Percentiles rank a stretch among this genome's conserved stretches.
Evolutionary conservation across 2,329 filamentous ascomycete genomes (phyloP).

Genomic region (Beauveria sp.): DNA sequence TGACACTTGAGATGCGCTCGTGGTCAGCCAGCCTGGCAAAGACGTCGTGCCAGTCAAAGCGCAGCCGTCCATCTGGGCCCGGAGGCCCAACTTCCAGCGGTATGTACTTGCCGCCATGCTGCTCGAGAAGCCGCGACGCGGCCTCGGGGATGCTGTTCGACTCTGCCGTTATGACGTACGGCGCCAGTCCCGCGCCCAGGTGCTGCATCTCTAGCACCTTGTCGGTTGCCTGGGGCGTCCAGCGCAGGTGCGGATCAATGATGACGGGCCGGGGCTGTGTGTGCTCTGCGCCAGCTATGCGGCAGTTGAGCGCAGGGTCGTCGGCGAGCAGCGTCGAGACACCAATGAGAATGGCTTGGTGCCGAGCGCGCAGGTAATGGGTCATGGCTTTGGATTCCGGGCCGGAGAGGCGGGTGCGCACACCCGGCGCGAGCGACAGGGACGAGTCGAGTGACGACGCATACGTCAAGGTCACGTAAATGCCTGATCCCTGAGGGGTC

Average conservation of each 20-base stretch:
- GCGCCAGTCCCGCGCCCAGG: constrained; percentile 60
- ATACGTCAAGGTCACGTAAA: constrained; percentile 75
- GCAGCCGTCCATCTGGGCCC: constrained; percentile 23
- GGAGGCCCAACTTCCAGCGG: constrained; percentile 22
- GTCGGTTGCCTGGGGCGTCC: constrained; percentile 52
- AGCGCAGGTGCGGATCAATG: constrained; percentile 70
- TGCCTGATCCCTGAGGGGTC: constrained; percentile 17
- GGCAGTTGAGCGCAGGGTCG: constrained; percentile 78
- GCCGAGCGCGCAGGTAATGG: constrained; percentile 74
- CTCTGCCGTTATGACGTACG: constrained; percentile 59
- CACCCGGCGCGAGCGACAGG: constrained; percentile 67
- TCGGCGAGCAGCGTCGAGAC: constrained; percentile 79
- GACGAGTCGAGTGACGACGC: constrained; percentile 83
- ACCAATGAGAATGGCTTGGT: constrained; percentile 80
- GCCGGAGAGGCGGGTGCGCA: constrained; percentile 78
- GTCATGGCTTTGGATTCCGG: constrained; percentile 85
- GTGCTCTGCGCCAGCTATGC: constrained; percentile 52
- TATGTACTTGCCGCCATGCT: constrained; percentile 48
- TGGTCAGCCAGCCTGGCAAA: constrained; percentile 44
- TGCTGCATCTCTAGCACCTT: constrained; percentile 60
- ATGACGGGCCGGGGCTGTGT: constrained; percentile 73
- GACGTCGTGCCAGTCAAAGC: constrained; percentile 58
- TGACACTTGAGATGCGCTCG: constrained; percentile 66
- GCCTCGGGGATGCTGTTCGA: constrained; percentile 35
- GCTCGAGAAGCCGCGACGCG: constrained; percentile 35